A percentile compares a stretch with the other conserved stretches of the same genome.
These are phyloP conservation scores for Chlorella sorokiniana DNA, from an alignment of 139 green algal species.

Conservation along the genomic window DNA sequence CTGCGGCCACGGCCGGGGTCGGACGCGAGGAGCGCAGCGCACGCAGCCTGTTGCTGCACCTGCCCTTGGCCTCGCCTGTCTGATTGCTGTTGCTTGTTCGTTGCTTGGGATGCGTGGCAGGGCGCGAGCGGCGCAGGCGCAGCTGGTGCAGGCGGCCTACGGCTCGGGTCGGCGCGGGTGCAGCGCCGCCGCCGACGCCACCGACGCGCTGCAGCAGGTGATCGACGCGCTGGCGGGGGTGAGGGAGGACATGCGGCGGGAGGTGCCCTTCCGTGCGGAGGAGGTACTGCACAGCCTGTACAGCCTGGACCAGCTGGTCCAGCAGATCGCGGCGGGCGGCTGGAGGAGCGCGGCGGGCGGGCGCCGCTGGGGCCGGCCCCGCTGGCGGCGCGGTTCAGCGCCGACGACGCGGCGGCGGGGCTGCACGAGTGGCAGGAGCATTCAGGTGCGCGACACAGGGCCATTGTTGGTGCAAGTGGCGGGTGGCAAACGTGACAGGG, in stretches of 20 bases:
- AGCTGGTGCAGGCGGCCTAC: conserved; percentile 10
- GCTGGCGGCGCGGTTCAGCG: background rate
- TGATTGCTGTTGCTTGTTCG: background rate
- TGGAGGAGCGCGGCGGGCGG: background rate
- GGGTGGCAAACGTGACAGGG: background rate
- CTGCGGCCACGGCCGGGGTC: background rate
- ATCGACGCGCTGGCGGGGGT: conserved; percentile 2
- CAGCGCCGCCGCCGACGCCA: background rate
- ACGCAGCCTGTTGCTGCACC: background rate
- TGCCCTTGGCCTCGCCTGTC: background rate
- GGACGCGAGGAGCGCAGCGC: background rate
- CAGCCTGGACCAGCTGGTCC: conserved; percentile 22
- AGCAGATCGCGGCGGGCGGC: conserved; percentile 9
- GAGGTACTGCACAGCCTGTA: conserved; percentile 16
- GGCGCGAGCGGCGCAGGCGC: conserved; percentile 10
- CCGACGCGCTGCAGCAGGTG: conserved; percentile 25
- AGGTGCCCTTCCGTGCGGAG: conserved; percentile 22
- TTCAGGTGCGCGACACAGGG: background rate
- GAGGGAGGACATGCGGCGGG: conserved; percentile 17
- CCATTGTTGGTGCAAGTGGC: background rate
- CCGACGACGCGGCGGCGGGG: background rate
- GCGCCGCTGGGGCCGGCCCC: background rate
- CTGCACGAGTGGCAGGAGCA: conserved; percentile 15
- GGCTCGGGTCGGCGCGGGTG: conserved; percentile 7
- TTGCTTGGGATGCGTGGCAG: background rate